phyloP scores from a whole-genome alignment of 345 rosid species.

The Citrus mangshanensis region DNA sequence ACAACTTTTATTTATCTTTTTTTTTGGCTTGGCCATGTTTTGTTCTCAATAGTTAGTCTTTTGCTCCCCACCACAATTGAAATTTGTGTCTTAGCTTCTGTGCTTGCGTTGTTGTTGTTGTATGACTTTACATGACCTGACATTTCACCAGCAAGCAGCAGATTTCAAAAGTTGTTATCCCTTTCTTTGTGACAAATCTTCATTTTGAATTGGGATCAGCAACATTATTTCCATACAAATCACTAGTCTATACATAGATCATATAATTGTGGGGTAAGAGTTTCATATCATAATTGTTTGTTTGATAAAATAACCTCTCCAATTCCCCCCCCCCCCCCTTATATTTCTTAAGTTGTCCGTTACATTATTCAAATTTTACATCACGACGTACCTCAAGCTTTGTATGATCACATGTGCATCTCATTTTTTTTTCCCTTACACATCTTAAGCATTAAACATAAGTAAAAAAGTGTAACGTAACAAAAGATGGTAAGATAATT shows the following conservation, averaged over 20 bases:
- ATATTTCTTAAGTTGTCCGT: too few relatives aligned
- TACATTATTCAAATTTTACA: too few relatives aligned
- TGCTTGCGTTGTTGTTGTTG: not conserved
- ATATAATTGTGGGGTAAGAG: not conserved
- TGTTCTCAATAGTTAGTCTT: not conserved
- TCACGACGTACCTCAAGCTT: too few relatives aligned
- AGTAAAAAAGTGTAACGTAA: too few relatives aligned
- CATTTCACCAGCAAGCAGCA: constrained; percentile 7
- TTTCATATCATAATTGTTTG: not conserved
- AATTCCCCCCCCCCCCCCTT: too few relatives aligned
- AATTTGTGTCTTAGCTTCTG: constrained; percentile 4
- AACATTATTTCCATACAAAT: not conserved
- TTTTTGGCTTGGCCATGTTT: not conserved
- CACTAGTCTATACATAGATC: not conserved
- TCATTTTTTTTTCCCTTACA: not conserved
- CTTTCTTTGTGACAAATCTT: not conserved
- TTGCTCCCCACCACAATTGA: not conserved
- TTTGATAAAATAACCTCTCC: too few relatives aligned
- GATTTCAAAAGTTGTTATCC: not conserved
- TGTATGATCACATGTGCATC: too few relatives aligned
- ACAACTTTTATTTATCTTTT: not conserved
- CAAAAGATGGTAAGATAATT: too few relatives aligned
- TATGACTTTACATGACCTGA: not conserved
- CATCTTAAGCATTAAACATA: not conserved
- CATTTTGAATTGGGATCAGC: not conserved